Evolutionary conservation across 306 rosid genomes (phyloP), one percentile per base, ranked within the genome.

Genomic region (Comarum palustre): DNA sequence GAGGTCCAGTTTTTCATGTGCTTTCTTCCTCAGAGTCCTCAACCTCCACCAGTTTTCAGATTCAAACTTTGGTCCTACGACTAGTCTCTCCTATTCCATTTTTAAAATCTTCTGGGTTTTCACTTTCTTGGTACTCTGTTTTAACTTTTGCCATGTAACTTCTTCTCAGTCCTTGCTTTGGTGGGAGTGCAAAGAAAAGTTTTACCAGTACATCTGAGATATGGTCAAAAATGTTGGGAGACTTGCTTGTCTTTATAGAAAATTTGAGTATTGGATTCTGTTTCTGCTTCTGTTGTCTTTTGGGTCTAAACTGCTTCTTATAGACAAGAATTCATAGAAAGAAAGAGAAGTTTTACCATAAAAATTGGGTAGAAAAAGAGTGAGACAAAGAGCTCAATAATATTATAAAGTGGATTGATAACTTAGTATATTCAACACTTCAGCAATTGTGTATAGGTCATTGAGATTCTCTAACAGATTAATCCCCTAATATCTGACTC

Each of bases 361-460:
- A n/a, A 41, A 31, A 61, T 3, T 8, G 41, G 43, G 22, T 27
- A 32, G 15, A 68, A 48, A 34, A 5, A 24, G 3, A 57, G 25
- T 38, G 42, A 51, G n/a, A 29, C 31, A 52, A 41, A 31, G 64
- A 65, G 34, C 39, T 61, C 34, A 66, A 59, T 45, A 76, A 77
- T 27, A 32, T 29, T 8, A 48, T 15, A 69, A 46, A n/a, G 2
- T 32, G 9, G 65, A 65, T 22, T 48, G 54, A 79, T 83, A 84
- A 76, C 81, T 77, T 80, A 74, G 80, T 70, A 84, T 77, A 79
- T 71, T 27, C 98, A 93, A 89, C 98, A 78, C 98, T 93, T 87
- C 98, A 70, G 86, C 90, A 85, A 83, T 82, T 82, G 86, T 52
- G 69, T 84, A 65, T 78, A 43, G 78, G 62, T 83, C 87, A 84